These are phyloP conservation scores for Phylloporus arenicola DNA, from an alignment of 768 basidiomycete genomes.

Conservation along the genomic window DNA sequence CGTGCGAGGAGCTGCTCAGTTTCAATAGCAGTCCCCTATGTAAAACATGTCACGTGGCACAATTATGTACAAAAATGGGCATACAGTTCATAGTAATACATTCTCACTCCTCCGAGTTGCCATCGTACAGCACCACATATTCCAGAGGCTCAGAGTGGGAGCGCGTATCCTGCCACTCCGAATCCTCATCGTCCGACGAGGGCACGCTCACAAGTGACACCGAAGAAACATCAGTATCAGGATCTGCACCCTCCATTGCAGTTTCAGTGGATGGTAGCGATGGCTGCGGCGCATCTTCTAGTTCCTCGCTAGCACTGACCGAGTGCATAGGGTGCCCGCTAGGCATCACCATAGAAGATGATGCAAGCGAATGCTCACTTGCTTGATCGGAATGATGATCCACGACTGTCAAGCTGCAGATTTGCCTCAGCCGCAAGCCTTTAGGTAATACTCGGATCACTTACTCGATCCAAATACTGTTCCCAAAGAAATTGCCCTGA, in stretches of 20 bases:
- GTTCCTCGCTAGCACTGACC: constrained; percentile 3
- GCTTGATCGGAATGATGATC: constrained; percentile 39
- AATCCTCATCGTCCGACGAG: constrained; percentile 50
- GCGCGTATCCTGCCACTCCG: constrained; percentile 56
- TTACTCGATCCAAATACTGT: constrained; percentile 74
- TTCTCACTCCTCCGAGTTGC: constrained; percentile 45
- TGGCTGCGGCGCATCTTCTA: constrained; percentile 2
- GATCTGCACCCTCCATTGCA: constrained; percentile 36
- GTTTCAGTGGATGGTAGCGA: constrained; percentile 23
- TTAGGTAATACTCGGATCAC: constrained; percentile 23
- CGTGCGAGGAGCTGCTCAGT: not conserved
- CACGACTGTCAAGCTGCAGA: constrained; percentile 57
- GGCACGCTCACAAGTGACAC: constrained; percentile 59
- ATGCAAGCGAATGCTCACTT: constrained; percentile 50
- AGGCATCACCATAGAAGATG: constrained; percentile 68
- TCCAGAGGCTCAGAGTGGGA: constrained; percentile 43
- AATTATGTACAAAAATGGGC: not conserved
- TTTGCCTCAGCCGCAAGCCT: constrained; percentile 2
- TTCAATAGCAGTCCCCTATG: constrained; percentile 9
- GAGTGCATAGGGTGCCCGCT: constrained; percentile 24
- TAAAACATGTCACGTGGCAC: constrained; percentile 8
- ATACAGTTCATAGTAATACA: not conserved
- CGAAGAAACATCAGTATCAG: constrained; percentile 40
- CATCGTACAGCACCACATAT: constrained; percentile 72
- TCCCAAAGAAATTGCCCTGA: constrained; percentile 56